phyloP scores from a whole-genome alignment of 2,329 filamentous ascomycete genomes.

The Lomentospora prolificans region DNA sequence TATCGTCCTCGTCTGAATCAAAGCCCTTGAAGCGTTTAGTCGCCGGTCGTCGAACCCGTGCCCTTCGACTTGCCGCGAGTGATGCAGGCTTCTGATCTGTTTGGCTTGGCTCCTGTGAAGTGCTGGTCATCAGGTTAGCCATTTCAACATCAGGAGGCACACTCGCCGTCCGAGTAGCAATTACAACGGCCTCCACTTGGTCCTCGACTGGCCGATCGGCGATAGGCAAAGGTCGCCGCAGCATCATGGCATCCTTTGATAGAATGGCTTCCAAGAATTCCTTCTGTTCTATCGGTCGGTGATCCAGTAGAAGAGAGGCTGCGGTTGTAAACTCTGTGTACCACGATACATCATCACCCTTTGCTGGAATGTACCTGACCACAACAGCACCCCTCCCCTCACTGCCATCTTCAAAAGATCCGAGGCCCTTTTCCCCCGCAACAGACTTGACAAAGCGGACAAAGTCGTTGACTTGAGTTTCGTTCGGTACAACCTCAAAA shows the following conservation, averaged over 20 bases:
- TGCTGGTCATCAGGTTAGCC: background rate
- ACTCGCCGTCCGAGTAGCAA: background rate
- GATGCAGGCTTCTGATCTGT: slow-evolving; percentile 11
- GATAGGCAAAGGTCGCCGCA: slow-evolving; percentile 59
- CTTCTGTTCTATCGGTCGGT: slow-evolving; percentile 76
- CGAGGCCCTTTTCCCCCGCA: slow-evolving; percentile 63
- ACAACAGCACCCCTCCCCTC: slow-evolving; percentile 66
- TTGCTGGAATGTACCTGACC: slow-evolving; percentile 58
- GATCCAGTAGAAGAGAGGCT: slow-evolving; percentile 63
- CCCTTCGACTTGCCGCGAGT: slow-evolving; percentile 12
- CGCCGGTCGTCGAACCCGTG: slow-evolving; percentile 29
- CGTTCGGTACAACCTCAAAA: slow-evolving; percentile 47
- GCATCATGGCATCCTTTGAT: slow-evolving; percentile 60
- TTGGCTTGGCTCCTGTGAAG: slow-evolving; percentile 7
- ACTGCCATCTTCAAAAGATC: slow-evolving; percentile 52
- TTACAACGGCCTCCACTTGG: slow-evolving; percentile 13
- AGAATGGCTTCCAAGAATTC: slow-evolving; percentile 89
- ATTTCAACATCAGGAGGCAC: slow-evolving; percentile 1
- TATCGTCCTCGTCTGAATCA: slow-evolving; percentile 35
- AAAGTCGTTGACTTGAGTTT: slow-evolving; percentile 66
- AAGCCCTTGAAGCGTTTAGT: slow-evolving; percentile 65
- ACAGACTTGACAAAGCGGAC: slow-evolving; percentile 65
- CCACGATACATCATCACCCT: slow-evolving; percentile 51
- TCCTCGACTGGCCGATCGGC: slow-evolving; percentile 15
- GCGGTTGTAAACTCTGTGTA: slow-evolving; percentile 57